These are phyloP conservation scores for Microglena sp. DNA, from an alignment of 139 green algal genomes.

Conservation along the genomic window DNA sequence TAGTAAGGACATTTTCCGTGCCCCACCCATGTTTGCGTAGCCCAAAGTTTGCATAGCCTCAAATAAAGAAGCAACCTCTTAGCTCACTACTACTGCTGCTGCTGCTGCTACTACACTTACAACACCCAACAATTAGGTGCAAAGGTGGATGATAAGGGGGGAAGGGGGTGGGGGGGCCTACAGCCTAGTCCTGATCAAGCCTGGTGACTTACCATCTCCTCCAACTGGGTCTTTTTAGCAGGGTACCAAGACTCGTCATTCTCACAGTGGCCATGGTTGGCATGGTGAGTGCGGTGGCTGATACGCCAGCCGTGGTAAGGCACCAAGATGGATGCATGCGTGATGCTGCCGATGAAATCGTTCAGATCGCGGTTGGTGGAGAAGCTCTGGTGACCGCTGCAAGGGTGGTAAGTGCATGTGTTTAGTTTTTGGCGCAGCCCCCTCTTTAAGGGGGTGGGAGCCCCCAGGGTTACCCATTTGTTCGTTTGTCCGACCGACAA, in stretches of 20 bases:
- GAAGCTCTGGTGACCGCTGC: conserved; percentile 81
- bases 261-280: conserved; percentile 92
- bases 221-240: conserved; percentile 37
- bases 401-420: background rate
- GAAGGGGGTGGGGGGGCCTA: background rate
- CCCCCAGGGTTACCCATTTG: no score
- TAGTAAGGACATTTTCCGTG: no score
- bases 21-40: no score
- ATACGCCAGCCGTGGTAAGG: conserved; percentile 95
- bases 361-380: conserved; percentile 84
- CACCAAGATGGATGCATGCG: conserved; percentile 87
- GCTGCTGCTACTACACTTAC: no score
- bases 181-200: no score
- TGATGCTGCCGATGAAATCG: conserved; percentile 83
- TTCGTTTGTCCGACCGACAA: no score
- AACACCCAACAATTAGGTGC: no score
- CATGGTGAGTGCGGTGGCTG: conserved; percentile 85
- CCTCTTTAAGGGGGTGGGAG: no score
- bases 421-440: conserved; percentile 10
- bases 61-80: no score
- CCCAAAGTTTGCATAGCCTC: no score
- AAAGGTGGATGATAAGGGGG: no score
- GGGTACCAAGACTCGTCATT: conserved; percentile 94
- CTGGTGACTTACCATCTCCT: conserved; percentile 11
- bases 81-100: no score